Evolutionary conservation across 108 stramenopile genomes (phyloP).

Genomic region (Epipyxis sp.): DNA sequence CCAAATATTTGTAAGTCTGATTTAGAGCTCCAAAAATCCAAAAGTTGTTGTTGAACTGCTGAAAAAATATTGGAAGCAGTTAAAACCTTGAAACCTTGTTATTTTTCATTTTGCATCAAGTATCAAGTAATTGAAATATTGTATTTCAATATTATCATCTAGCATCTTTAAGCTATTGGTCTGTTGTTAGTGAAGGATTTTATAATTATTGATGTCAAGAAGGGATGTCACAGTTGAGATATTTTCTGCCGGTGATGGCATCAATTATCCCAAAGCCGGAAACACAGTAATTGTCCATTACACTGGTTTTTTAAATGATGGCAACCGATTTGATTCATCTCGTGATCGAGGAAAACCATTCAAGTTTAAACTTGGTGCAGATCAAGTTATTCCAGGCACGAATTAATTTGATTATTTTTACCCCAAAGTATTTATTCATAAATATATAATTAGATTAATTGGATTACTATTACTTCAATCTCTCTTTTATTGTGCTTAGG

Average conservation of each 20-base stretch:
- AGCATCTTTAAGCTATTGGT: no score
- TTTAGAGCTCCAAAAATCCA: no score
- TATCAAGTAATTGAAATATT: no score
- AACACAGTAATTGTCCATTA: constrained; percentile 85
- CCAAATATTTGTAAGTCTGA: no score
- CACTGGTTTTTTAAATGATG: constrained; percentile 91
- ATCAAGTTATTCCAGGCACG: constrained; percentile 86
- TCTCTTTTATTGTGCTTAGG: constrained; percentile 60
- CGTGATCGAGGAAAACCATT: constrained; percentile 87
- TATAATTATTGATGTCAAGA: no score
- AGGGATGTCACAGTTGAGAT: constrained; percentile 56
- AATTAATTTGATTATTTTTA: constrained; percentile 62
- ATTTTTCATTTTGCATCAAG: no score
- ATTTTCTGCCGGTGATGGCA: constrained; percentile 63
- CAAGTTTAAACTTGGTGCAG: constrained; percentile 74
- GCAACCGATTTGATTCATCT: constrained; percentile 86
- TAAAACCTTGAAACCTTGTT: no score
- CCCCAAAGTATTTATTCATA: no score
- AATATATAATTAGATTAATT: background rate
- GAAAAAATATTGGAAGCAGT: no score
- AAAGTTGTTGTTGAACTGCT: no score
- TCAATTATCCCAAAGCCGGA: constrained; percentile 57
- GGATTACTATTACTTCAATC: constrained; percentile 40
- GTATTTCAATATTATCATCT: no score
- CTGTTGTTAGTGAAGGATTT: no score